Conservation (phyloP, 257 asterid species). For the Solanum pimpinellifolium region DNA sequence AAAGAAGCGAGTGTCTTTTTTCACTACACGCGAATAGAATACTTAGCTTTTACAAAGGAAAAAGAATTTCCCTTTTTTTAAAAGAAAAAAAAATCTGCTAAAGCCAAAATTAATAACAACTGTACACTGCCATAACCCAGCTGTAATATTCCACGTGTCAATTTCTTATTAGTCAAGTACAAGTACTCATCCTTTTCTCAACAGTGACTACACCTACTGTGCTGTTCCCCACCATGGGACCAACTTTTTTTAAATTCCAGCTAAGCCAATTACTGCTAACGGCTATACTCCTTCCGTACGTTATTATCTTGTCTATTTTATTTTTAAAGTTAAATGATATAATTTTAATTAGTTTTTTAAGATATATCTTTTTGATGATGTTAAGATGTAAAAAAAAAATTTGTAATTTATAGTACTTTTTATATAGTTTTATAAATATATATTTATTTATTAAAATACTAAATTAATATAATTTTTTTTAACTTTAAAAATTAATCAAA, state of each 20-base stretch:
- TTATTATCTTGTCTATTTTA: too few relatives aligned
- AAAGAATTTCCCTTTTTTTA: not conserved
- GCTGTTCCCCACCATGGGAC: conserved; percentile 16
- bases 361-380: too few relatives aligned
- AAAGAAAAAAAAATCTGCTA: conserved; percentile 12
- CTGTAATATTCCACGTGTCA: conserved; percentile 40
- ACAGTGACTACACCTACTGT: conserved; percentile 40
- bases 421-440: too few relatives aligned
- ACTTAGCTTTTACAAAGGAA: not conserved
- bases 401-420: too few relatives aligned
- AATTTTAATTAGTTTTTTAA: too few relatives aligned
- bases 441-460: rapidly evolving
- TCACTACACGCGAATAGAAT: not conserved
- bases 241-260: conserved; percentile 18
- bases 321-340: too few relatives aligned
- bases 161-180: conserved; percentile 2
- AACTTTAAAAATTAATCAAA: too few relatives aligned
- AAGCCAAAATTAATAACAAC: conserved; percentile 37
- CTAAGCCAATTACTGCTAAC: conserved; percentile 21
- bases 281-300: conserved; percentile 6
- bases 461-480: too few relatives aligned
- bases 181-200: conserved; percentile 14
- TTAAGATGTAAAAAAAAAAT: too few relatives aligned
- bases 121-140: conserved; percentile 39
- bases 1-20: not conserved